These are phyloP conservation scores for Microdochium bolleyi DNA, from an alignment of 2,329 filamentous ascomycete genomes.

Conservation along the genomic window DNA sequence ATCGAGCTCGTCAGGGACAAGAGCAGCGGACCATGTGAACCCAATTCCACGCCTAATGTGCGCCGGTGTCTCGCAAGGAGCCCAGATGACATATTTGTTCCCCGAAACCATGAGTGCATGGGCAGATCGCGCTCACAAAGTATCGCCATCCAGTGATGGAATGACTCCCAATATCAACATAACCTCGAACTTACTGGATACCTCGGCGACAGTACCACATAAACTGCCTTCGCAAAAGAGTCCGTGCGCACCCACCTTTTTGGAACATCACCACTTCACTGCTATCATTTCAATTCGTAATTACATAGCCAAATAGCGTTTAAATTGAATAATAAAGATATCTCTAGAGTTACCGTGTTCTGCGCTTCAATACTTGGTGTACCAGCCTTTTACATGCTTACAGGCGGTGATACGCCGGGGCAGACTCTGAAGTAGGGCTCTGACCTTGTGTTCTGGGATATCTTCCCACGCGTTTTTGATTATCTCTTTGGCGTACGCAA, in stretches of 20 bases:
- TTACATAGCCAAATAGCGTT: background rate
- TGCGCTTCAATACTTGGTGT: background rate
- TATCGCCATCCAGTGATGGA: background rate
- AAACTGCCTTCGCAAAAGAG: background rate
- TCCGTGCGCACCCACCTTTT: background rate
- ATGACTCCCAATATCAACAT: background rate
- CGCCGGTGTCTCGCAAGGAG: background rate
- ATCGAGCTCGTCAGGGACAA: background rate
- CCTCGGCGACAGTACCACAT: background rate
- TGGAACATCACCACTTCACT: background rate
- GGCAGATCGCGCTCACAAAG: background rate
- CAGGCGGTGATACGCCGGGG: background rate
- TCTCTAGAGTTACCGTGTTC: background rate
- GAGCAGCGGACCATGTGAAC: background rate
- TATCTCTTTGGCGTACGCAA: background rate
- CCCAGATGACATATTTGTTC: background rate
- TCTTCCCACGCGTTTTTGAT: background rate
- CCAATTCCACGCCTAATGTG: background rate
- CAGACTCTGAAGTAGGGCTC: background rate
- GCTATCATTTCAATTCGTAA: background rate
- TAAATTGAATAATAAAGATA: background rate
- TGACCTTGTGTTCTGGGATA: background rate
- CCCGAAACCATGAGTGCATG: background rate
- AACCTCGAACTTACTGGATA: background rate
- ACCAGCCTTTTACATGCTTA: background rate